A percentile compares a stretch with the other conserved stretches of the same genome.
Conservation (phyloP, 129 eudicot genomes). For the Smallanthus sonchifolius region DNA sequence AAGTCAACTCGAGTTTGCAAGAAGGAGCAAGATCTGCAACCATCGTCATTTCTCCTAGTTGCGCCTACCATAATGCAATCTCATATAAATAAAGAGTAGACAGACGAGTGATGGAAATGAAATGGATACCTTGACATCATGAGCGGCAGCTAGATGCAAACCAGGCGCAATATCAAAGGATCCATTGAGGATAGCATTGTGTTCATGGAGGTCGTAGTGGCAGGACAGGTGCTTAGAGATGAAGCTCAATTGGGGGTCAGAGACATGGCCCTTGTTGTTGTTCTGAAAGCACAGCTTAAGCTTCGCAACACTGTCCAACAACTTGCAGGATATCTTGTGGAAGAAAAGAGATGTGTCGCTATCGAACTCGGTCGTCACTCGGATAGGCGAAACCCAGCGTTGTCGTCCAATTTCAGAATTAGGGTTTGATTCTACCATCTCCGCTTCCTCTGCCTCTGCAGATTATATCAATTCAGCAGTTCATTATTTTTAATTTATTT, state of each 20-base stretch:
- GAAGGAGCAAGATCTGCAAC: constrained; percentile 85
- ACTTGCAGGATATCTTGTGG: constrained; percentile 75
- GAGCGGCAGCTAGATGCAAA: constrained; percentile 52
- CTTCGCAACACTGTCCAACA: constrained; percentile 60
- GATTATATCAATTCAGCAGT: too few relatives aligned
- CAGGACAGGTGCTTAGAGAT: constrained; percentile 52
- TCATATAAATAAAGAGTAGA: too few relatives aligned
- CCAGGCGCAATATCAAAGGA: constrained; percentile 48
- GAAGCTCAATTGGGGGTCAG: constrained; percentile 54
- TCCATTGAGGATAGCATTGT: constrained; percentile 57
- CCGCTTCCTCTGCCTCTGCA: neutral
- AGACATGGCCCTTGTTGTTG: constrained; percentile 56
- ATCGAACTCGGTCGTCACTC: constrained; percentile 82
- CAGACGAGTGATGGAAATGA: neutral
- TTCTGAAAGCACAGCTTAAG: constrained; percentile 63
- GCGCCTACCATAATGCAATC: constrained; percentile 39
- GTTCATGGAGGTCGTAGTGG: constrained; percentile 62
- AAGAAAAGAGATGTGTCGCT: constrained; percentile 59
- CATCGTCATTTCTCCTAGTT: constrained; percentile 69
- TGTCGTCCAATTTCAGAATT: neutral
- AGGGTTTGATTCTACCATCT: constrained; percentile 10
- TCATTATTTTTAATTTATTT: too few relatives aligned
- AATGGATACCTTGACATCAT: constrained; percentile 56
- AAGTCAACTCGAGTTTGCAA: constrained; percentile 62
- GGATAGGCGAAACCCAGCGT: constrained; percentile 30